These are phyloP conservation scores for Ajuga chamaepitys DNA, from an alignment of 257 asterid genomes.

Conservation along the genomic window DNA sequence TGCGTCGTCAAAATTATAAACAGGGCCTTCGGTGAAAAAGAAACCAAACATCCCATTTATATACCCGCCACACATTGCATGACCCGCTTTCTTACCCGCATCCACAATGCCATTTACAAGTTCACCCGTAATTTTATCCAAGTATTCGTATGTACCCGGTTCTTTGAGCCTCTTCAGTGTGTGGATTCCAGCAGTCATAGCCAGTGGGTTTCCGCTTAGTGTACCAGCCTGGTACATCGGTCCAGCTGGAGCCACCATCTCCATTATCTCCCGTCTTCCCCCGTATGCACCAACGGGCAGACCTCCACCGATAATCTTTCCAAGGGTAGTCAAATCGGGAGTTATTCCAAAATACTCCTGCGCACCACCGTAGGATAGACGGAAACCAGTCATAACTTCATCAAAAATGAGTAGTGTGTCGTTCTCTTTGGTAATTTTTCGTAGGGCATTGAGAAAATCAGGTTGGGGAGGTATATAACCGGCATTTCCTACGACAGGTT, in stretches of 20 bases:
- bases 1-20: conserved; percentile 74
- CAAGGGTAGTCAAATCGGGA: conserved; percentile 94
- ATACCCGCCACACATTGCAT: conserved; percentile 76
- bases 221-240: conserved; percentile 99
- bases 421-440: conserved; percentile 52
- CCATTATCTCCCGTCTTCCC: conserved; percentile 94
- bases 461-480: conserved; percentile 82
- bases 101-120: conserved; percentile 60
- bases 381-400: conserved; percentile 96
- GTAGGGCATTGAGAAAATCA: conserved; percentile 60
- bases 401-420: conserved; percentile 75
- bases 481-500: conserved; percentile 93
- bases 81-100: conserved; percentile 91
- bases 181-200: conserved; percentile 98
- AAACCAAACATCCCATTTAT: conserved; percentile 94
- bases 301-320: conserved; percentile 98
- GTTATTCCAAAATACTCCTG: conserved; percentile 91
- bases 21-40: conserved; percentile 87
- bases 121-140: conserved; percentile 66
- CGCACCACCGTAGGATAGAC: conserved; percentile 90
- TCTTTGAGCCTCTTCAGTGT: conserved; percentile 73
- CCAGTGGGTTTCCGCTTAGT: conserved; percentile 92
- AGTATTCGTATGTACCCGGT: conserved; percentile 67
- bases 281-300: conserved; percentile 99
- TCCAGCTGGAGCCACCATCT: conserved; percentile 99